Evolutionary conservation across 2,329 filamentous ascomycete species (phyloP).

Genomic region (Hypoxylon sp.): DNA sequence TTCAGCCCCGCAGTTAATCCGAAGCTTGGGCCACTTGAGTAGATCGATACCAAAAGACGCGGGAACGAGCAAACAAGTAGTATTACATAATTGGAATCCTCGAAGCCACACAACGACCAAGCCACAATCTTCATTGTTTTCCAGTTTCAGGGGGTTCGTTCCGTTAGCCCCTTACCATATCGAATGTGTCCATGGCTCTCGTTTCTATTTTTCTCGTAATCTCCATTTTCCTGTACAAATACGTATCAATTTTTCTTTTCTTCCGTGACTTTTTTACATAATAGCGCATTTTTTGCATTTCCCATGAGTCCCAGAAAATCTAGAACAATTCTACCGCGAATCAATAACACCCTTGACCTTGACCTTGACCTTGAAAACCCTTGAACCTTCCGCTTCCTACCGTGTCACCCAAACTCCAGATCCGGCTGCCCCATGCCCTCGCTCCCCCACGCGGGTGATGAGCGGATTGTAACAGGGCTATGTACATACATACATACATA

Average conservation of each 20-base stretch:
- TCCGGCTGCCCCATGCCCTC: conserved; percentile 13
- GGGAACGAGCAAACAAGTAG: conserved; percentile 6
- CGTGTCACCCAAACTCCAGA: conserved; percentile 19
- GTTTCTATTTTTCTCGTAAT: background rate
- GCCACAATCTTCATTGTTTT: conserved; percentile 20
- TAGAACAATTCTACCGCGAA: conserved; percentile 18
- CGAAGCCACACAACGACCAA: background rate
- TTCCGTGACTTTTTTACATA: background rate
- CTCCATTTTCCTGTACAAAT: background rate
- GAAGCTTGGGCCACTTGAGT: conserved; percentile 5
- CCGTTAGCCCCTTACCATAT: conserved; percentile 15
- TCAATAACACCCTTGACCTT: background rate
- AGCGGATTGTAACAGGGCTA: conserved; percentile 33
- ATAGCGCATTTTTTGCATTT: background rate
- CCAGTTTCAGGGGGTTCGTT: conserved; percentile 5
- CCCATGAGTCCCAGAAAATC: conserved; percentile 8
- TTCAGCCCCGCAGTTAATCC: conserved; percentile 34
- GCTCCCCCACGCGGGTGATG: conserved; percentile 38
- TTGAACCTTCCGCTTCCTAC: background rate
- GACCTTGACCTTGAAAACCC: background rate
- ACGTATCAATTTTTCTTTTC: conserved; percentile 1
- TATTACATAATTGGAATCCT: background rate
- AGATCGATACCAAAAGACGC: background rate
- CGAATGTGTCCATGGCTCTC: conserved; percentile 1
- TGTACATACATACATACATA: too few relatives aligned